These are phyloP conservation scores for Sutorius australiensis DNA, from an alignment of 768 basidiomycete species.

Conservation along the genomic window DNA sequence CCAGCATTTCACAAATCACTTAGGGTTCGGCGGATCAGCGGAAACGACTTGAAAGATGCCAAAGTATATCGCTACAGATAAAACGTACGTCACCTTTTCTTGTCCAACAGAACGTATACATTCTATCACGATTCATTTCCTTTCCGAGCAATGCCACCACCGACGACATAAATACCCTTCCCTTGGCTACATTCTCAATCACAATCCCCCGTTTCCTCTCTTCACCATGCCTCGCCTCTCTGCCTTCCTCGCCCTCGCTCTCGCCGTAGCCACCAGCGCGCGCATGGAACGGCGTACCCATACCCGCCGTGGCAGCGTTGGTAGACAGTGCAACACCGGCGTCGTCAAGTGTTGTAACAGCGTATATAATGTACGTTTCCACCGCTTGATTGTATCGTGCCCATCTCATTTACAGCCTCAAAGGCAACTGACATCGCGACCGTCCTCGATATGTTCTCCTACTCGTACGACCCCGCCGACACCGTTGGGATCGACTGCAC, in stretches of 20 bases:
- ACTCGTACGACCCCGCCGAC: slow-evolving; percentile 16
- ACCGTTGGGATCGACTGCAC: slow-evolving; percentile 23
- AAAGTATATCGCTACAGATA: neutral
- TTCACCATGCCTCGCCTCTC: slow-evolving; percentile 19
- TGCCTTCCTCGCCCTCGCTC: slow-evolving; percentile 14
- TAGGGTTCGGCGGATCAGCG: neutral
- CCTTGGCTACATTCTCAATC: neutral
- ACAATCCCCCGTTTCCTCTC: neutral
- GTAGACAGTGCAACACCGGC: slow-evolving; percentile 20
- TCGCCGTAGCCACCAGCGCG: slow-evolving; percentile 21
- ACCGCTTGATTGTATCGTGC: neutral
- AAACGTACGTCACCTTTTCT: slow-evolving; percentile 12
- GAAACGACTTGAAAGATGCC: slow-evolving; percentile 2
- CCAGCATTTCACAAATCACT: neutral
- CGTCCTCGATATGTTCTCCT: slow-evolving; percentile 4
- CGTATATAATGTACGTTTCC: slow-evolving; percentile 18
- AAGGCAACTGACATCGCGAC: slow-evolving; percentile 11
- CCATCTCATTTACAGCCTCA: neutral
- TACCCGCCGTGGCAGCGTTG: slow-evolving; percentile 2
- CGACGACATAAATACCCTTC: slow-evolving; percentile 24
- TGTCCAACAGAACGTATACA: neutral
- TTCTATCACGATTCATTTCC: slow-evolving; percentile 6
- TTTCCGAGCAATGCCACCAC: slow-evolving; percentile 8
- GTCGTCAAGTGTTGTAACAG: slow-evolving; percentile 18
- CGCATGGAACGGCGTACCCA: slow-evolving; percentile 19